Conservation (phyloP, 139 green algal species). For the Chlorella vulgaris region DNA sequence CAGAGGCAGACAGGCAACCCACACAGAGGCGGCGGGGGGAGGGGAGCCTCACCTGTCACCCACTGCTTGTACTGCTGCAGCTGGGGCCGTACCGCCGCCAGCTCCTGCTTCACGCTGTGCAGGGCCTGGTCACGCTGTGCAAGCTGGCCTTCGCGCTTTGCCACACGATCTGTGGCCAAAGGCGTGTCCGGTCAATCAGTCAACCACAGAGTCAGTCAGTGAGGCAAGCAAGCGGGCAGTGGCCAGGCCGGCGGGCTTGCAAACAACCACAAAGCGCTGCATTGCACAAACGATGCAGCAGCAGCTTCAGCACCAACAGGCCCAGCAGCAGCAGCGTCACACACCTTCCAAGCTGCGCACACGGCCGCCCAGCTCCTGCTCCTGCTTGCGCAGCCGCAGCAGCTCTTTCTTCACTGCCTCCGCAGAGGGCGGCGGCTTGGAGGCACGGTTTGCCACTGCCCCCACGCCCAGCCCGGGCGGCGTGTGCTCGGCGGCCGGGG, state of each 20-base stretch:
- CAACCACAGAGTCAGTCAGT: too few species aligned
- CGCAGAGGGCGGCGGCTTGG: conserved; percentile 11
- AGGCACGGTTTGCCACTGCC: background rate
- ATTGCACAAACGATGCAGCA: too few species aligned
- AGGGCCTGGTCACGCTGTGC: background rate
- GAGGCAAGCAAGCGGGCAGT: too few species aligned
- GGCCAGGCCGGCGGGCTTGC: background rate
- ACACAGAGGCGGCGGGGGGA: too few species aligned
- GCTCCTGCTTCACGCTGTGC: too few species aligned
- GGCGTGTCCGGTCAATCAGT: too few species aligned
- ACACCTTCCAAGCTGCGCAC: conserved; percentile 16
- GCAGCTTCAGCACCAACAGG: too few species aligned
- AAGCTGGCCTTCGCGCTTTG: background rate
- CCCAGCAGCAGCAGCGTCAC: too few species aligned
- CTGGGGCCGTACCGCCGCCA: background rate
- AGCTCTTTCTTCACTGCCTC: conserved; percentile 36
- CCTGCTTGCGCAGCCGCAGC: conserved; percentile 25
- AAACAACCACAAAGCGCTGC: too few species aligned
- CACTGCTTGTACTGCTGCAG: conserved; percentile 15
- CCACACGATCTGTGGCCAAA: conserved; percentile 16
- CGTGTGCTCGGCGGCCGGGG: too few species aligned
- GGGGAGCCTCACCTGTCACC: conserved; percentile 30
- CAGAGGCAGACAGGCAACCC: too few species aligned
- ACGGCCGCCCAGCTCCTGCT: conserved; percentile 21
- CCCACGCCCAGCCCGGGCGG: background rate